Evolutionary conservation across 164 flowering plant species (phyloP), one percentile per base, ranked within the genome.

Genomic region (Tetrastigma voinierianum): DNA sequence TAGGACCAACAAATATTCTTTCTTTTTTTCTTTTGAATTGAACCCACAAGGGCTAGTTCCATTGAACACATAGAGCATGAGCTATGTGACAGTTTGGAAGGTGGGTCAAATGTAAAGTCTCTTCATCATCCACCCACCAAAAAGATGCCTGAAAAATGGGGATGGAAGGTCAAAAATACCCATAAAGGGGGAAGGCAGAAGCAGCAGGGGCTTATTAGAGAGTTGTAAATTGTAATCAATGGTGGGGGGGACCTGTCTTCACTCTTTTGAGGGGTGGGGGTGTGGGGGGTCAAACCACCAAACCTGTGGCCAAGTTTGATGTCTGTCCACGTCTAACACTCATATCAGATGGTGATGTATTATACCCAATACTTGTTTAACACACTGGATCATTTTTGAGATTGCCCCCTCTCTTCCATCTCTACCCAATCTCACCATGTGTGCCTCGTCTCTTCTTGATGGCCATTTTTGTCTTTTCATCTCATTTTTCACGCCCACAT

Each of bases 341-440:
- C 52, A 49, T 49, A 8, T 18, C 24, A 53, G 23, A 53, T 53
- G 56, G 20, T 53, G 56, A 53, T 53, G 13, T 19, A 53, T 19
- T 7, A 53, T 53, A 53, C 19, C 56, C 19, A 53, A 53, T 53
- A 12, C 56, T 53, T 53, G 21, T 17, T 53, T 6, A 53, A 53
- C 56, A 53, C 56, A 53, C 10, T 53, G 56, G 19, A 19, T 53
- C 56, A 53, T 21, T 53, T 53, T 53, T 53, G 11, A 17, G 56
- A 53, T 53, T 14, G 52, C 16, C n/a, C 52, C n/a, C 52, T 49
- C 52, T 49, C 52, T 14, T 49, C n/a, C 40, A 32, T 32, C 40
- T 6, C n/a, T 49, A 49, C 18, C 18, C 52, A 49, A 12, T 49
- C 15, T 14, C 52, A 49, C n/a, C 52, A 14, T 49, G 52, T n/a